Base-by-base conservation (phyloP, 1,284 basidiomycete genomes). In the Grifola frondosa region DNA sequence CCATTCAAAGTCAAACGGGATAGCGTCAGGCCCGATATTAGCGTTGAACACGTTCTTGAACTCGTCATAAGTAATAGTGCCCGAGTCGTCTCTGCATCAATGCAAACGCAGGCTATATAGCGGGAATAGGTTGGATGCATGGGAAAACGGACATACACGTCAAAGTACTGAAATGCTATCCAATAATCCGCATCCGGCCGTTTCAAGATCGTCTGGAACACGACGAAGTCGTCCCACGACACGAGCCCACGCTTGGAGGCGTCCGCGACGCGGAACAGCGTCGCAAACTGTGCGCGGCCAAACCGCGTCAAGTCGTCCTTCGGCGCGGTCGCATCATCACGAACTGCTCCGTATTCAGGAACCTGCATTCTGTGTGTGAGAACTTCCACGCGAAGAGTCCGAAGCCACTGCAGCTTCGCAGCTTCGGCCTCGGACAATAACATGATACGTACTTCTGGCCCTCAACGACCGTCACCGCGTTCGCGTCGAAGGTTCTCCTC, bases 121-220 rank as follows among this genome's bases (percentile, higher is more conserved):
- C 25, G 32, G 40, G 17, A 19, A 31, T 24, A 9, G 28, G 49
- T 31, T 44, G 33, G 20, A 37, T 38, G 26, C 26, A 34, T 12
- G 33, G 34, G 23, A 26, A 40, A 35, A 23, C 32, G 29, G 46
- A 76, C 89, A 61, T 69, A 93, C 91, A 87, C 85, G 67, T 97
- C 94, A 63, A 97, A 97, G 63, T 91, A 95, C 62, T 89, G 85
- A 74, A 97, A 97, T 20, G 94, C 94, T 64, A 97, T 93, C 80
- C 89, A 91, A 66, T 95, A 94, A 64, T 95, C 92, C 25, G 93
- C 92, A 67, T 96, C 92, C 31, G 92, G 88, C 57, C 91, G 75
- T 66, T 93, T 92, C 58, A 94, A 68, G 53, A 91, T 69, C 13
- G 91, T 93, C 72, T 97, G 88, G 61, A 97, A 97, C 48, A 94